Conservation (phyloP, 2,329 filamentous ascomycete species). For the Claviceps monticola region DNA sequence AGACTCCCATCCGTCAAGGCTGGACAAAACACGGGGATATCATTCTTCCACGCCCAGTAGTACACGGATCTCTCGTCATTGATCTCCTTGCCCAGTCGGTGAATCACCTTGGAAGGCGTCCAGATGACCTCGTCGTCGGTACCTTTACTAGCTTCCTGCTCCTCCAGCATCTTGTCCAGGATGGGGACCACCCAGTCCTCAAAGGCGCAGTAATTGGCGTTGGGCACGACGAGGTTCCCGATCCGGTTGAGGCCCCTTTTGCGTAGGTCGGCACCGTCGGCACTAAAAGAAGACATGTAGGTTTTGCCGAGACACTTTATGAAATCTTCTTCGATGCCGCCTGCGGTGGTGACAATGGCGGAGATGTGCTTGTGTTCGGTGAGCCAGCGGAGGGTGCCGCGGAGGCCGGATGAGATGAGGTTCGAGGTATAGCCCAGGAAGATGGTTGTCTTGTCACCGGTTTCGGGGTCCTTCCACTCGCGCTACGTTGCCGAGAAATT, state of each 20-base stretch:
- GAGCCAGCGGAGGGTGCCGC: constrained; percentile 82
- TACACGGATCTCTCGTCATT: constrained; percentile 83
- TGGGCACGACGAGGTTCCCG: constrained; percentile 88
- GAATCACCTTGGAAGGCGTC: constrained; percentile 89
- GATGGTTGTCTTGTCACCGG: constrained; percentile 70
- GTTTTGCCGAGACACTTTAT: constrained; percentile 96
- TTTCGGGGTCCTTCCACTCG: constrained; percentile 68
- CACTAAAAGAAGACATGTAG: constrained; percentile 77
- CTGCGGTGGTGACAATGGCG: constrained; percentile 87
- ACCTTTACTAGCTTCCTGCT: constrained; percentile 70
- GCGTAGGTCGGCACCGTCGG: constrained; percentile 63
- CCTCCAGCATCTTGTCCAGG: constrained; percentile 82
- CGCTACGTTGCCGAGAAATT: constrained; percentile 30
- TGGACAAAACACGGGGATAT: constrained; percentile 94
- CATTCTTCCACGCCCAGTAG: constrained; percentile 95
- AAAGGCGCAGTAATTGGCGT: constrained; percentile 89
- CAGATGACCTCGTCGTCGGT: constrained; percentile 63
- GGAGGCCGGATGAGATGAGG: constrained; percentile 86
- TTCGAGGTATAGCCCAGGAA: constrained; percentile 98
- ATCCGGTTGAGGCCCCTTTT: constrained; percentile 86
- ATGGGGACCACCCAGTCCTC: constrained; percentile 97
- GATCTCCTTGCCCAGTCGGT: constrained; percentile 83
- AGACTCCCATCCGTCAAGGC: constrained; percentile 89
- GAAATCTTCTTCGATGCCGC: constrained; percentile 91
- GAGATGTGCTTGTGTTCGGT: constrained; percentile 88